These are phyloP conservation scores for Pisolithus marmoratus DNA, from an alignment of 768 basidiomycete genomes.

Conservation along the genomic window DNA sequence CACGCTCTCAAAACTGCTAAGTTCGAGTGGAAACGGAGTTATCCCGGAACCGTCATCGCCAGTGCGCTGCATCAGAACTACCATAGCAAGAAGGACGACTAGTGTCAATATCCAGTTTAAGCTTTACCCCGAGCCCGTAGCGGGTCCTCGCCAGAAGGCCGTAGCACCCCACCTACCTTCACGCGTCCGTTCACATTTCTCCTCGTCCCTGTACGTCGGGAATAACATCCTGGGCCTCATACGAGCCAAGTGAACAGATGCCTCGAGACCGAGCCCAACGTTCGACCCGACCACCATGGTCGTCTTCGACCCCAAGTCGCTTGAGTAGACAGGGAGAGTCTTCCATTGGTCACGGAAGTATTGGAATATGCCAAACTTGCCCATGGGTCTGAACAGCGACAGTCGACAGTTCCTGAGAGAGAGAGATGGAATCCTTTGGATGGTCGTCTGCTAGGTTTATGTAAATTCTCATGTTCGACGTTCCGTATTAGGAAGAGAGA, in stretches of 20 bases:
- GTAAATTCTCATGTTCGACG: too few species aligned
- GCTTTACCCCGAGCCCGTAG: too few species aligned
- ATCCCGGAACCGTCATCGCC: constrained; percentile 13
- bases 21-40: constrained; percentile 27
- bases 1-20: constrained; percentile 29
- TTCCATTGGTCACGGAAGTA: constrained; percentile 22
- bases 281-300: constrained; percentile 50
- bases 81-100: too few species aligned
- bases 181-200: constrained; percentile 19
- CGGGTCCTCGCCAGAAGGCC: too few species aligned
- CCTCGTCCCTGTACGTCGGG: constrained; percentile 27
- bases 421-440: too few species aligned
- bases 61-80: constrained; percentile 14
- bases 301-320: constrained; percentile 39
- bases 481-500: too few species aligned
- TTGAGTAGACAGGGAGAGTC: constrained; percentile 13
- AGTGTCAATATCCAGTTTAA: neutral
- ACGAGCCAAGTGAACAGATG: constrained; percentile 25
- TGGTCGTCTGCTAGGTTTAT: too few species aligned
- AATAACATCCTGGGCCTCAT: constrained; percentile 29
- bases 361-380: constrained; percentile 4
- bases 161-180: constrained; percentile 9
- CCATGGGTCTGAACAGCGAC: constrained; percentile 5
- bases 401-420: neutral
- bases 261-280: constrained; percentile 30